Evolutionary conservation across 1,139 yeast species (phyloP), one percentile per base, ranked within the genome.

Genomic region (Yamadazyma sp.): DNA sequence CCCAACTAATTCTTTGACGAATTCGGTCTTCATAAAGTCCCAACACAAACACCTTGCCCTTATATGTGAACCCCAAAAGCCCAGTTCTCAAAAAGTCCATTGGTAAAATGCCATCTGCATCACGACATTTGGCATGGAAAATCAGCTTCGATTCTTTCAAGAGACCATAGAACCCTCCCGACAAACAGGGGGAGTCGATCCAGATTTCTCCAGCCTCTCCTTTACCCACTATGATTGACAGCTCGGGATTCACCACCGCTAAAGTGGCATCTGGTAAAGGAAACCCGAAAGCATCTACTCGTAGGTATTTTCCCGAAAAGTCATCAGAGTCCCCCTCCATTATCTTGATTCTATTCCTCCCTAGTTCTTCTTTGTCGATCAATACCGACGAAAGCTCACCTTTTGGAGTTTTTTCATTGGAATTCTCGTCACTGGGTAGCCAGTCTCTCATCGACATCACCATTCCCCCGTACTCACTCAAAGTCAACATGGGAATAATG

Each of bases 161-260:
- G 32, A 84, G 62, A 0, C 88, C 92, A 81, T 88, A 88, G 53
- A 86, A 87, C 0, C 96, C 96, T 6, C 96, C 96, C 4, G 92
- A 81, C 6, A 88, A 64, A 43, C 95, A 85, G 2, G 92, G 95
- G 42, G 90, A 81, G 55, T 88, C 96, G 16, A 92, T 86, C 98
- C 98, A 94, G 24, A 92, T 84, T 58, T 92, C 99, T 16, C 98
- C 98, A n/a, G 94, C 85, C 47, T 86, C 90, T 50, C 87, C 79
- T 33, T 73, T 78, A 2, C 78, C 75, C 3, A 86, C 82, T 14
- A 88, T 63, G 4, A 78, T 62, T 23, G 82, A 74, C 44, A 87
- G 85, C 47, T 94, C 98, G 0, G 98, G 97, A 55, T 94, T 89
- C 0, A 92, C 97, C 25, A 92, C 80, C 0, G 97, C 97, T 31